Conservation (phyloP, 2,329 filamentous ascomycete genomes). For the Ustulina deusta region DNA sequence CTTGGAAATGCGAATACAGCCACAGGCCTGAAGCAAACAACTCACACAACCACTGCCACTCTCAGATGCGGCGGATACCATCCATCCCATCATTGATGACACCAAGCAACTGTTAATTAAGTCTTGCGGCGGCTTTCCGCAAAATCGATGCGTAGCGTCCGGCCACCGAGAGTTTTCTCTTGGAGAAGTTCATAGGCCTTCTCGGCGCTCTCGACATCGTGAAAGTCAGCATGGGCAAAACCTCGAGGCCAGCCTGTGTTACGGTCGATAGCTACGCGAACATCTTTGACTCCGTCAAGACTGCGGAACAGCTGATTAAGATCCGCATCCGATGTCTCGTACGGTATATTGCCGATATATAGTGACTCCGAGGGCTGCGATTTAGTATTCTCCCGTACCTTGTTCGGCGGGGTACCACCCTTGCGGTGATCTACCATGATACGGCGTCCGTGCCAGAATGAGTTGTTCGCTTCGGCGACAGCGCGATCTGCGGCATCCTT, state of each 20-base stretch:
- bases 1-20: slow-evolving; percentile 23
- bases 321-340: slow-evolving; percentile 85
- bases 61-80: slow-evolving; percentile 5
- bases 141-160: slow-evolving; percentile 75
- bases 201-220: slow-evolving; percentile 73
- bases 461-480: slow-evolving; percentile 45
- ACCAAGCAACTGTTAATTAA: not conserved
- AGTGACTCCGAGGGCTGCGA: slow-evolving; percentile 71
- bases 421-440: slow-evolving; percentile 45
- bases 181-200: slow-evolving; percentile 68
- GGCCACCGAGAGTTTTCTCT: slow-evolving; percentile 71
- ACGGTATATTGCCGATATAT: slow-evolving; percentile 88
- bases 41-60: slow-evolving; percentile 22
- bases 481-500: slow-evolving; percentile 42
- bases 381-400: not conserved
- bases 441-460: slow-evolving; percentile 53
- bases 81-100: not conserved
- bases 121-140: slow-evolving; percentile 47
- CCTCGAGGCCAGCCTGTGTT: slow-evolving; percentile 83
- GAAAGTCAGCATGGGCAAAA: slow-evolving; percentile 87
- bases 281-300: slow-evolving; percentile 76
- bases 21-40: slow-evolving; percentile 14
- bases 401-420: slow-evolving; percentile 44
- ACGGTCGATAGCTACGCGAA: slow-evolving; percentile 85
- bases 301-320: slow-evolving; percentile 81